phyloP scores from a whole-genome alignment of 495 filamentous ascomycete species.

The Aspergillus homomorphus region DNA sequence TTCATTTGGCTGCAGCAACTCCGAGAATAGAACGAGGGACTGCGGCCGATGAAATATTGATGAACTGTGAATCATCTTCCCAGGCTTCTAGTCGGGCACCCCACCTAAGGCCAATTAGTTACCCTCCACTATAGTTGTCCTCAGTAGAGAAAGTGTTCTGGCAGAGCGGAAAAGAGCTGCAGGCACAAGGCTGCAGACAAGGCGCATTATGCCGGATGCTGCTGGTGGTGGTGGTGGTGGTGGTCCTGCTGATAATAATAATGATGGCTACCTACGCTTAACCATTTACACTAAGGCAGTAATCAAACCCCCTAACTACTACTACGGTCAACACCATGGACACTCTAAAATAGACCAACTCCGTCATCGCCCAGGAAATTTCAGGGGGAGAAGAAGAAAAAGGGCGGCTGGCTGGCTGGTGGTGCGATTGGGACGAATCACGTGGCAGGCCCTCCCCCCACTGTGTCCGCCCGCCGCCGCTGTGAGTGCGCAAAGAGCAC shows the following conservation, averaged over 20 bases:
- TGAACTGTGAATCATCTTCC: background rate
- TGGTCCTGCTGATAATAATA: too few species aligned
- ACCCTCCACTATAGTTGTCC: background rate
- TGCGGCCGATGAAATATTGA: background rate
- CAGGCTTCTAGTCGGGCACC: background rate
- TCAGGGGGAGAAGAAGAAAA: slow-evolving; percentile 16
- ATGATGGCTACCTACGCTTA: too few species aligned
- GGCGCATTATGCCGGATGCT: background rate
- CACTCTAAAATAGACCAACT: too few species aligned
- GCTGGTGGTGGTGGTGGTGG: background rate
- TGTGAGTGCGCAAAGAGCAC: slow-evolving; percentile 37
- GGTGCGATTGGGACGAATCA: slow-evolving; percentile 30
- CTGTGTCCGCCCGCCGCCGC: slow-evolving; percentile 37
- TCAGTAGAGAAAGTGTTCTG: slow-evolving; percentile 2
- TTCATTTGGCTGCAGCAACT: slow-evolving; percentile 1
- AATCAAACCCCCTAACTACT: background rate
- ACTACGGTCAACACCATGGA: too few species aligned
- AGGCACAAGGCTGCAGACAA: background rate
- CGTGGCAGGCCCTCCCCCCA: slow-evolving; percentile 34
- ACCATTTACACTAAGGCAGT: background rate
- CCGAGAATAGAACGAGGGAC: slow-evolving; percentile 4
- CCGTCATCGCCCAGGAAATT: slow-evolving; percentile 7
- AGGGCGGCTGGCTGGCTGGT: slow-evolving; percentile 16
- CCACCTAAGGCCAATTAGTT: too few species aligned
- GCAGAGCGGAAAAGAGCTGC: background rate